Evolutionary conservation across 495 filamentous ascomycete genomes (phyloP).

Genomic region (Trichocladium antarcticum): DNA sequence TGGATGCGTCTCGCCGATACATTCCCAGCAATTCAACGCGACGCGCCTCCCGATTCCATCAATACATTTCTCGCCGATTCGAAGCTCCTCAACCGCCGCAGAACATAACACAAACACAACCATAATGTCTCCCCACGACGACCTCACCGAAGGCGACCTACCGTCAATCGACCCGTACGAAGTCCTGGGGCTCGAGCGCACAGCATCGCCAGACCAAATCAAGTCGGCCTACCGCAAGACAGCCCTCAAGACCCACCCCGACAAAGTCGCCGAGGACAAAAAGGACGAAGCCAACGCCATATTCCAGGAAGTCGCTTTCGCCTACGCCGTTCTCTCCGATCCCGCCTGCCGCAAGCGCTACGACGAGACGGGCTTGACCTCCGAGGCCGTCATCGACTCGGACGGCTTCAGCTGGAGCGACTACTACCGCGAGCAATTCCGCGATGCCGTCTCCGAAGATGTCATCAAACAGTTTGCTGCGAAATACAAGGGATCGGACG

Average conservation of each 20-base stretch:
- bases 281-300: constrained; percentile 59
- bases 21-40: too few species aligned
- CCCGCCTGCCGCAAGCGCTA: constrained; percentile 65
- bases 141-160: constrained; percentile 30
- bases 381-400: constrained; percentile 56
- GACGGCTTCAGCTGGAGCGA: constrained; percentile 81
- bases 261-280: constrained; percentile 57
- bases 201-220: constrained; percentile 58
- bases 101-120: background rate
- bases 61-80: background rate
- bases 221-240: constrained; percentile 81
- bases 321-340: constrained; percentile 86
- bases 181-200: constrained; percentile 56
- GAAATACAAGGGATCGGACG: constrained; percentile 75
- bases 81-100: background rate
- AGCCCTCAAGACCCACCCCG: constrained; percentile 83
- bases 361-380: constrained; percentile 77
- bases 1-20: too few species aligned
- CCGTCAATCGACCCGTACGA: constrained; percentile 68
- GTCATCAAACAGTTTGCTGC: constrained; percentile 60
- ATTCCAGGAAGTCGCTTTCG: constrained; percentile 87
- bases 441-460: constrained; percentile 54
- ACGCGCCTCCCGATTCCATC: background rate
- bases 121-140: constrained; percentile 31
- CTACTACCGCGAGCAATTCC: constrained; percentile 76